phyloP scores from a whole-genome alignment of 2,329 filamentous ascomycete species.

The Colletotrichum scovillei region DNA sequence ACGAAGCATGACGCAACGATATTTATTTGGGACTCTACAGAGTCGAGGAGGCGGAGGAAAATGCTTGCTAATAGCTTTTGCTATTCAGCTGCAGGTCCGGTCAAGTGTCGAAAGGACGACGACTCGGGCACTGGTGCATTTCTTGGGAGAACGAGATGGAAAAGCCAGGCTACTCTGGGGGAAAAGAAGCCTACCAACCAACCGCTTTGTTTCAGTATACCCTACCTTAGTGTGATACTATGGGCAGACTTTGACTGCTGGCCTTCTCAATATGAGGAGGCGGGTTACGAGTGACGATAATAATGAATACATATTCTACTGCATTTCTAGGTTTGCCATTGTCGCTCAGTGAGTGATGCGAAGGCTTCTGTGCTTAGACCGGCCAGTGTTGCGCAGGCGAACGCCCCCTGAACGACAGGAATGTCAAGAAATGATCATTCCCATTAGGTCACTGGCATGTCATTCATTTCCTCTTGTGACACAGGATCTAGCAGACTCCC shows the following conservation, averaged over 20 bases:
- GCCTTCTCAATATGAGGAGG: neutral
- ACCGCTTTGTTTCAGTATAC: neutral
- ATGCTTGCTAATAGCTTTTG: neutral
- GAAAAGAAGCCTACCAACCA: neutral
- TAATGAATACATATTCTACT: conserved; percentile 2
- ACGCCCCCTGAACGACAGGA: neutral
- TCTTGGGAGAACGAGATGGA: neutral
- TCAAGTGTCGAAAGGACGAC: neutral
- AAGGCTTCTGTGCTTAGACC: neutral
- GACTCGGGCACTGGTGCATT: neutral
- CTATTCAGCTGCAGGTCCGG: neutral
- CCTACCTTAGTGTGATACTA: neutral
- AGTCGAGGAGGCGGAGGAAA: neutral
- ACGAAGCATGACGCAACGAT: conserved; percentile 28
- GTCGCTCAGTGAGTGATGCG: neutral
- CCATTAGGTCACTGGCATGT: neutral
- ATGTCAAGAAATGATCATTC: conserved; percentile 14
- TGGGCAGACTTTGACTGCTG: conserved; percentile 10
- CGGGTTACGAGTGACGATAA: conserved; percentile 20
- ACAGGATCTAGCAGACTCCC: neutral
- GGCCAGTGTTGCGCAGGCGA: neutral
- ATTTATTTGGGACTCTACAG: conserved; percentile 2
- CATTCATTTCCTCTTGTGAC: neutral
- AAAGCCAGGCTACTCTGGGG: neutral
- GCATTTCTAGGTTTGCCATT: too few relatives aligned